These are phyloP conservation scores for Penicillium cataractarum DNA, from an alignment of 495 filamentous ascomycete genomes.

Conservation along the genomic window DNA sequence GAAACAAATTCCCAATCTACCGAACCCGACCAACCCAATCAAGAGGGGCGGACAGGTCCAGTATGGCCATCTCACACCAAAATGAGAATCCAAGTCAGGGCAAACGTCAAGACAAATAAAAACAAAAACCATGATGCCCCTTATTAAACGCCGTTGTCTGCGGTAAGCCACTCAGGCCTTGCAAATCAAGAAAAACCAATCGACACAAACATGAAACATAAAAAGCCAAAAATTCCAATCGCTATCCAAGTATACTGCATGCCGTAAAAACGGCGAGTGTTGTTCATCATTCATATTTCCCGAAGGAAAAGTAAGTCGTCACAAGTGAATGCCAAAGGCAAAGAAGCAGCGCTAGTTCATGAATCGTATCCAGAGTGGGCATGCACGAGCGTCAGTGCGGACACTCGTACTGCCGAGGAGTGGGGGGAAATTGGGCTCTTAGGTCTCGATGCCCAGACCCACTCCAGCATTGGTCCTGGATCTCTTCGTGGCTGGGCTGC, in stretches of 20 bases:
- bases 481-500: slow-evolving; percentile 60
- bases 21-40: slow-evolving; percentile 8
- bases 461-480: slow-evolving; percentile 56
- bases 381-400: slow-evolving; percentile 2
- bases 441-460: slow-evolving; percentile 65
- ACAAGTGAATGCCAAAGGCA: slow-evolving; percentile 19
- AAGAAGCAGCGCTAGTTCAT: slow-evolving; percentile 30
- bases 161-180: background rate
- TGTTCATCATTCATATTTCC: slow-evolving; percentile 40
- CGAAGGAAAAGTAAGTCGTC: slow-evolving; percentile 26
- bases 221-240: slow-evolving; percentile 10
- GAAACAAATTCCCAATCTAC: slow-evolving; percentile 17
- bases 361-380: slow-evolving; percentile 25
- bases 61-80: slow-evolving; percentile 1
- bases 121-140: slow-evolving; percentile 1
- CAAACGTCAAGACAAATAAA: no score
- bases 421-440: slow-evolving; percentile 26
- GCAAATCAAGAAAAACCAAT: slow-evolving; percentile 2
- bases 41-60: background rate
- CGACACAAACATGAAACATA: slow-evolving; percentile 16
- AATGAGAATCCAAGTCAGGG: background rate
- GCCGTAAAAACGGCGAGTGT: slow-evolving; percentile 18
- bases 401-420: background rate
- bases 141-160: slow-evolving; percentile 20
- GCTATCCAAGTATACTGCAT: slow-evolving; percentile 23